Base-by-base conservation (phyloP, 768 basidiomycete genomes). In the Coprinopsis sp. region DNA sequence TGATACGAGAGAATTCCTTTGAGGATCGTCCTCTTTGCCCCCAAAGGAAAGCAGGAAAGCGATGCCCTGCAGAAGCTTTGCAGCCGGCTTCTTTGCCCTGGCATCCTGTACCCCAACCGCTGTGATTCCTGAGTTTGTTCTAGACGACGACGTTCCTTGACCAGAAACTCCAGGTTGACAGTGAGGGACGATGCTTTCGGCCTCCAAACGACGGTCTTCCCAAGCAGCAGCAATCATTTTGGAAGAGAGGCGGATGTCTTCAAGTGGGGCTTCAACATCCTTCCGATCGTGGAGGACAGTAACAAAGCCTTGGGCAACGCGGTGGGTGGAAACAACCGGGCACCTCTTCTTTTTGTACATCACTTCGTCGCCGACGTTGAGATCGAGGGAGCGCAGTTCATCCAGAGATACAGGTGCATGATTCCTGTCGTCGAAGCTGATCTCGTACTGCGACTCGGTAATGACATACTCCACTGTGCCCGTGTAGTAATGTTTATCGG, bases 351-450 rank as follows among this genome's bases (percentile, higher is more conserved):
- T 29, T 6, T 31, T 28, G 25, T 34, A 23, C 18, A 49, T 33
- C 30, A 87, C 78, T 42, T 75, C 64, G 56, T 91, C 89, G 7
- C 78, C 83, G 5, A 65, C 59, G 23, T 60, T 61, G 24, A 86
- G 62, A 27, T 74, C 65, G 54, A 71, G 73, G 5, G 56, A 58
- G 24, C 87, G 79, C 58, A 91, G 68, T 29, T 79, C 68, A 19
- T 72, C 68, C 13, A 78, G 52, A 23, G 67, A 70, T 29, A 88
- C 68, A 2, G 58, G 58, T 16, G 66, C 74, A 16, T 72, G 60
- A 2, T 72, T 74, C 2, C 57, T 64, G 57, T 91, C 88, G 55
- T 90, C 87, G 57, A 89, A 91, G n/a, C 66, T 64, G 54, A 91
- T 60, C 22, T 55, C 41, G 60, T 78, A 84, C 3, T 55, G 58